Conservation (phyloP, 176 grass and related monocot species). For the Pontederia crassipes region DNA sequence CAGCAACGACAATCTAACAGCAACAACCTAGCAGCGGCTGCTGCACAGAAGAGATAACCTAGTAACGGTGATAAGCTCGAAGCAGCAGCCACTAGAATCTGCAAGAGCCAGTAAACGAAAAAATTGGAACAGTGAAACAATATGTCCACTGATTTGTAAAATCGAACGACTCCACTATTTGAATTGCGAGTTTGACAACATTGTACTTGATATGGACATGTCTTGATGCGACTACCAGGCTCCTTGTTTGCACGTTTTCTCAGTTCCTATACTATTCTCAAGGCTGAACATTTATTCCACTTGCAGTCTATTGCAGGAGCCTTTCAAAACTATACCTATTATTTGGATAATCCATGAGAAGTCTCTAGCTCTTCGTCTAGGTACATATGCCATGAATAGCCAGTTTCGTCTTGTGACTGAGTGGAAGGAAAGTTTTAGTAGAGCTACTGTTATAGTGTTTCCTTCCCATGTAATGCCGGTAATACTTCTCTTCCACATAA, state of each 20-base stretch:
- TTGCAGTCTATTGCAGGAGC: slow-evolving; percentile 91
- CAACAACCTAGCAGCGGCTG: too few species aligned
- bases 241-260: neutral
- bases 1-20: too few species aligned
- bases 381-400: slow-evolving; percentile 53
- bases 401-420: slow-evolving; percentile 55
- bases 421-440: slow-evolving; percentile 75
- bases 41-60: too few species aligned
- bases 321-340: slow-evolving; percentile 90
- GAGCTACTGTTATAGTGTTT: slow-evolving; percentile 86
- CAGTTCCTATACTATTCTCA: neutral
- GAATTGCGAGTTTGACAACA: neutral
- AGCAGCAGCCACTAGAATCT: too few species aligned
- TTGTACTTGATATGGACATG: neutral
- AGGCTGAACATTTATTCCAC: slow-evolving; percentile 13
- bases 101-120: too few species aligned
- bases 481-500: slow-evolving; percentile 24
- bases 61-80: too few species aligned
- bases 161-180: too few species aligned
- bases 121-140: too few species aligned
- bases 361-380: slow-evolving; percentile 45
- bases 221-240: neutral
- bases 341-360: slow-evolving; percentile 91
- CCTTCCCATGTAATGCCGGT: slow-evolving; percentile 83
- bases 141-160: too few species aligned